Evolutionary conservation across 345 rosid species (phyloP).

Genomic region (Salix suchowensis): DNA sequence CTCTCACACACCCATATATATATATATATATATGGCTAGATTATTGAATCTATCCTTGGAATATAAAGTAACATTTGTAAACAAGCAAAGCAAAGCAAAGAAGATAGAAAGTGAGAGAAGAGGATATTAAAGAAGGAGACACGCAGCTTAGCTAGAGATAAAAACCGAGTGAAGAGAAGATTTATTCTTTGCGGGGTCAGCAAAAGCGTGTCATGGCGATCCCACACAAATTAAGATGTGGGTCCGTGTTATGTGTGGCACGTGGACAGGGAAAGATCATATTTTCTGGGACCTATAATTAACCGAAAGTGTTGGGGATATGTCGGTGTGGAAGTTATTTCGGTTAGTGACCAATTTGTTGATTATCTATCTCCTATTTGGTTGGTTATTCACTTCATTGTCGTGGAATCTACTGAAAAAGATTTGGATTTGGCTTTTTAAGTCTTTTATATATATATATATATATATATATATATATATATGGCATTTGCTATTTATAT

Average conservation of each 20-base stretch:
- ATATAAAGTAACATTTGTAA: not conserved
- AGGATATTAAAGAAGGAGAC: not conserved
- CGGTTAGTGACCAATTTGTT: conserved; percentile 18
- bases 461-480: too few species aligned
- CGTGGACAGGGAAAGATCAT: not conserved
- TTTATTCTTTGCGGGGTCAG: not conserved
- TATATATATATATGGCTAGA: too few species aligned
- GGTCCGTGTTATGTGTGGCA: conserved; percentile 7
- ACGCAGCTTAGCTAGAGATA: not conserved
- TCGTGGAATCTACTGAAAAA: not conserved
- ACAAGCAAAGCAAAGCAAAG: not conserved
- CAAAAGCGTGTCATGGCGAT: not conserved
- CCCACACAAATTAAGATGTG: not conserved
- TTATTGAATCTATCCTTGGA: not conserved
- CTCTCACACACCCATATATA: too few species aligned
- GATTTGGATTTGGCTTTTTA: too few species aligned
- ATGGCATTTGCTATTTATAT: too few species aligned
- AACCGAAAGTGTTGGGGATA: conserved; percentile 21
- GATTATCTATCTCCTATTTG: not conserved
- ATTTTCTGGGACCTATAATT: not conserved
- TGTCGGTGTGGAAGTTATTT: conserved; percentile 37
- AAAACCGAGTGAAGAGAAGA: not conserved
- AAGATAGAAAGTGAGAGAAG: not conserved
- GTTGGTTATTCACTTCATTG: not conserved
- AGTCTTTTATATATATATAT: too few species aligned